Conservation (phyloP, 2,329 filamentous ascomycete genomes). For the Parafenestella ontariensis region DNA sequence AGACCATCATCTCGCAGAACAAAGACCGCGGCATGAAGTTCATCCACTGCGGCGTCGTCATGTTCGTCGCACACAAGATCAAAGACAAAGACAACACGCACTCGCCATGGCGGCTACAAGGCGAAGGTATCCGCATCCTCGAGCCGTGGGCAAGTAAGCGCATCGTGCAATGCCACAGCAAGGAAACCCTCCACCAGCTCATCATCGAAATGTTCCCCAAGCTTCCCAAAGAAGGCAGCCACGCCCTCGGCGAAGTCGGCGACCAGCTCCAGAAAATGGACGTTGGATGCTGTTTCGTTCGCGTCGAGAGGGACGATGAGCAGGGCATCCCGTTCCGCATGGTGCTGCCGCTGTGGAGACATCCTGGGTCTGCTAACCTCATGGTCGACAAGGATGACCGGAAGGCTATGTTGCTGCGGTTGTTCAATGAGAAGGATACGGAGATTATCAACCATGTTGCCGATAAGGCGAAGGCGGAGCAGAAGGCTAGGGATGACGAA, state of each 20-base stretch:
- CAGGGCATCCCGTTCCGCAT: conserved; percentile 76
- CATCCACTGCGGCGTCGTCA: conserved; percentile 95
- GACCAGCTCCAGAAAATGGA: conserved; percentile 79
- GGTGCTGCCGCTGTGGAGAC: conserved; percentile 93
- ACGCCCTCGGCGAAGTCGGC: conserved; percentile 84
- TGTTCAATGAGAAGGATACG: conserved; percentile 89
- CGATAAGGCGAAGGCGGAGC: conserved; percentile 40
- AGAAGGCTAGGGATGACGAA: conserved; percentile 23
- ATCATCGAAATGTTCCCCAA: conserved; percentile 98
- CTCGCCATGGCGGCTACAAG: conserved; percentile 91
- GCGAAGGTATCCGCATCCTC: conserved; percentile 88
- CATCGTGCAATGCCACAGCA: conserved; percentile 77
- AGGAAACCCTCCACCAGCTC: conserved; percentile 78
- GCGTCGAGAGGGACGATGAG: conserved; percentile 76
- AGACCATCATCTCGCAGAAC: conserved; percentile 85
- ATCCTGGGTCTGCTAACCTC: conserved; percentile 87
- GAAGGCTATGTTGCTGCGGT: conserved; percentile 83
- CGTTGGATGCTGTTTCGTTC: conserved; percentile 89
- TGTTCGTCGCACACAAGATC: conserved; percentile 74
- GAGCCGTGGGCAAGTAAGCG: conserved; percentile 88
- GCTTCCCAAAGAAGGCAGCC: conserved; percentile 76
- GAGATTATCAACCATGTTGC: conserved; percentile 62
- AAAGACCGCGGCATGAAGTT: conserved; percentile 93
- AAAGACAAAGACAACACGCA: conserved; percentile 97
- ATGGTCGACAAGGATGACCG: conserved; percentile 99